A percentile compares a stretch with the other conserved stretches of the same genome.
Evolutionary conservation across 371 early-diverging fungal species (phyloP).

Genomic region (Mortierella sp.): DNA sequence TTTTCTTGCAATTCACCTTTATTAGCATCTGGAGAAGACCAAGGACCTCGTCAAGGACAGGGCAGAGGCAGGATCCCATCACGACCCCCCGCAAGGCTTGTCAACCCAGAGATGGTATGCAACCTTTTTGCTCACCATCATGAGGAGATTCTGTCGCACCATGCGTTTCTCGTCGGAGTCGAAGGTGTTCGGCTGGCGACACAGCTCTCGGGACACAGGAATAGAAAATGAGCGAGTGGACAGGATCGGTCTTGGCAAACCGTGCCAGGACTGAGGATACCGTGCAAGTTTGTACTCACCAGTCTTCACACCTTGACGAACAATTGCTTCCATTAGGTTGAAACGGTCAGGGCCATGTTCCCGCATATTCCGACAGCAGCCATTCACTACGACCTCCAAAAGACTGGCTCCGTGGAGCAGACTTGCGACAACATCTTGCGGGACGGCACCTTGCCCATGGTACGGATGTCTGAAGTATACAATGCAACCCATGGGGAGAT

Average conservation of each 20-base stretch:
- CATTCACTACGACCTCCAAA: constrained; percentile 86
- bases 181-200: neutral
- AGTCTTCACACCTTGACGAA: neutral
- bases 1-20: neutral
- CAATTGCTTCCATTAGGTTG: constrained; percentile 63
- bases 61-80: constrained; percentile 58
- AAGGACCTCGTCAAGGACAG: constrained; percentile 59
- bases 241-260: neutral
- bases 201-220: neutral
- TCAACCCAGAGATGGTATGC: constrained; percentile 74
- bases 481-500: neutral
- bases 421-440: constrained; percentile 92
- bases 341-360: constrained; percentile 87
- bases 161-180: neutral
- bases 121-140: neutral
- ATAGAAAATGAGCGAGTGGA: neutral
- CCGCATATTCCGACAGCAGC: constrained; percentile 88
- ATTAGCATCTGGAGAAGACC: constrained; percentile 57
- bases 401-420: constrained; percentile 89
- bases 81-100: constrained; percentile 64
- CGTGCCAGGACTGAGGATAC: neutral
- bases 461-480: constrained; percentile 33
- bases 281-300: neutral
- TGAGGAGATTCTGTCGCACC: neutral
- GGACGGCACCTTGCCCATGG: constrained; percentile 80